Evolutionary conservation across 352 stramenopile genomes (phyloP), one percentile per base, ranked within the genome.

Genomic region (Phytophthora pisi): DNA sequence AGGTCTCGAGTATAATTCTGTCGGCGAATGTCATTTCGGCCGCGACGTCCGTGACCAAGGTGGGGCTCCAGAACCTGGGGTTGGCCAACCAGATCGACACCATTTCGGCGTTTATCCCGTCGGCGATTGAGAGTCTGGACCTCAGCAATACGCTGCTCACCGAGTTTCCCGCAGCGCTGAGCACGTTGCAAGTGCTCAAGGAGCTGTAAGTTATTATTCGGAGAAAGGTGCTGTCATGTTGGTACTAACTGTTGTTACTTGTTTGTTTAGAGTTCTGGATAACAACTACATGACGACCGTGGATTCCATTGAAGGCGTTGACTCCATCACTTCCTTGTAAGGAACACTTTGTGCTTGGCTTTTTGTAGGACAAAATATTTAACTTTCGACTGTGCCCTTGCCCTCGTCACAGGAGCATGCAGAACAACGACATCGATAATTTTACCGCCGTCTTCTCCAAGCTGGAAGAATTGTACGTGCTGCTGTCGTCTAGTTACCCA

Each of bases 371-470:
- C 13, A 13, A n/a, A 1, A 5, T 43, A 43, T 43, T 23, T 49
- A 20, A 49, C 8, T 5, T 8, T 7, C 4, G 42, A 28, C n/a
- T 49, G 16, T 20, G 20, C 20, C 20, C 20, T 20, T 20, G 20
- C 20, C 20, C 20, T 20, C 20, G 42, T 47, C 40, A 2, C 46
- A 70, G 64, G 49, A 90, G 79, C 46, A 67, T 91, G 45, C 78
- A 75, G 13, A 72, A 89, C 55, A 91, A 91, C 70, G 79, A 88
- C 42, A 72, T 88, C 54, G 69, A 63, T 31, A 70, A 70, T 28
- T 91, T 78, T 61, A 77, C 77, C 1, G 66, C 66, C 53, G 84
- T 86, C 53, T 89, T 82, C 64, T 61, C 78, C 0, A 73, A 75
- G 30, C 57, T 90, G 34, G 53, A 68, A 23, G 38, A 46, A 7